Evolutionary conservation across 2,329 filamentous ascomycete species (phyloP).

Genomic region (Pyricularia sp.): DNA sequence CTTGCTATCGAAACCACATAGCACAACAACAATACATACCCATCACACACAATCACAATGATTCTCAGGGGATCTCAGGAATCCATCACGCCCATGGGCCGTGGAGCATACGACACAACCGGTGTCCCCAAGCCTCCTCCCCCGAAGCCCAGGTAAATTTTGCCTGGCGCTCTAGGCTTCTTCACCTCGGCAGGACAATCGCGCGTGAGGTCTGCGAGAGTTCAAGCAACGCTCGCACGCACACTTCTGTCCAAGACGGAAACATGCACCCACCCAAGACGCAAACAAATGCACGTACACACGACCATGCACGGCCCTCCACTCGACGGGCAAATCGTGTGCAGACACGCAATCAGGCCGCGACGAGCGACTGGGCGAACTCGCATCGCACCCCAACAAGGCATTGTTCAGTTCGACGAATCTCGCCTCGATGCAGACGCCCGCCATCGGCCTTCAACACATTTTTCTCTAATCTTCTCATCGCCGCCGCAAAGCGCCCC

Average conservation of each 20-base stretch:
- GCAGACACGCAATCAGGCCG: neutral
- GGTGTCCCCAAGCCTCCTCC: conserved; percentile 7
- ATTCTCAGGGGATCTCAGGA: conserved; percentile 3
- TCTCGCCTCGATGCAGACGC: neutral
- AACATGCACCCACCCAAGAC: neutral
- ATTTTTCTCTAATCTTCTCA: neutral
- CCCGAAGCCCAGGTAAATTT: conserved; percentile 6
- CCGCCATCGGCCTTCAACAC: neutral
- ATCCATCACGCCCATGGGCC: conserved; percentile 5
- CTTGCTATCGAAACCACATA: neutral
- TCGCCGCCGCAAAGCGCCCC: neutral
- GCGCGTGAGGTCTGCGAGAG: neutral
- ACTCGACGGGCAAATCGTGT: neutral
- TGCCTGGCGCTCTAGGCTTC: neutral
- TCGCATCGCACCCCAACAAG: neutral
- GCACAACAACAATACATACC: neutral
- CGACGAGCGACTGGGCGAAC: neutral
- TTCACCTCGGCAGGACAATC: neutral
- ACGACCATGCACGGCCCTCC: neutral
- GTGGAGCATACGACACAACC: conserved; percentile 6
- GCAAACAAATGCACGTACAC: neutral
- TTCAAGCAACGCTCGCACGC: neutral
- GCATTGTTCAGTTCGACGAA: neutral
- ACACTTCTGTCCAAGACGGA: neutral
- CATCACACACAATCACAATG: neutral